Conservation (phyloP, 2,329 filamentous ascomycete species). For the Aspergillus latus region DNA sequence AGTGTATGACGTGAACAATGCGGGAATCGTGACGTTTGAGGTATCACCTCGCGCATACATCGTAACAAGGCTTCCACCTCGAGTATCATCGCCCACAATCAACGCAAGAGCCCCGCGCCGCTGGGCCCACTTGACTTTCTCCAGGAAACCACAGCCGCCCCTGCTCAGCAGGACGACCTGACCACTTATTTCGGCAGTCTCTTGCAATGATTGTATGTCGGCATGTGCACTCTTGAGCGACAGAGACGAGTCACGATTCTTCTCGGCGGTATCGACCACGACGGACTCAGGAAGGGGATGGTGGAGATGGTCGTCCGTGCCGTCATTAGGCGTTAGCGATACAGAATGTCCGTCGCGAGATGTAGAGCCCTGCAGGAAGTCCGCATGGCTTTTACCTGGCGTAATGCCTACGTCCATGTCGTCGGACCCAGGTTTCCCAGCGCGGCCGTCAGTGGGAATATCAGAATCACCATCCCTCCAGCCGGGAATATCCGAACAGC, state of each 20-base stretch:
- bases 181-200: constrained; percentile 86
- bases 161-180: constrained; percentile 90
- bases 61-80: constrained; percentile 84
- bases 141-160: constrained; percentile 91
- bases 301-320: constrained; percentile 82
- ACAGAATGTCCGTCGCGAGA: constrained; percentile 20
- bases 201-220: constrained; percentile 88
- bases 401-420: constrained; percentile 22
- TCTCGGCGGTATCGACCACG: constrained; percentile 34
- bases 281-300: constrained; percentile 52
- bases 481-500: constrained; percentile 90
- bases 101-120: constrained; percentile 82
- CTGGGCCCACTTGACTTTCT: constrained; percentile 97
- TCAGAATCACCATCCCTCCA: constrained; percentile 66
- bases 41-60: constrained; percentile 99
- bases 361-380: constrained; percentile 26
- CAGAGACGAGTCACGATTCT: constrained; percentile 34
- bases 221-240: constrained; percentile 60
- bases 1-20: constrained; percentile 90
- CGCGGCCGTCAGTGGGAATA: constrained; percentile 26
- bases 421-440: constrained; percentile 26
- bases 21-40: constrained; percentile 89
- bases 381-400: constrained; percentile 24
- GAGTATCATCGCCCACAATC: constrained; percentile 90
- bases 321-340: constrained; percentile 56